A percentile compares a stretch with the other conserved stretches of the same genome.
Conservation (phyloP, 176 grass and related monocot species). For the Cymbopogon citratus region DNA sequence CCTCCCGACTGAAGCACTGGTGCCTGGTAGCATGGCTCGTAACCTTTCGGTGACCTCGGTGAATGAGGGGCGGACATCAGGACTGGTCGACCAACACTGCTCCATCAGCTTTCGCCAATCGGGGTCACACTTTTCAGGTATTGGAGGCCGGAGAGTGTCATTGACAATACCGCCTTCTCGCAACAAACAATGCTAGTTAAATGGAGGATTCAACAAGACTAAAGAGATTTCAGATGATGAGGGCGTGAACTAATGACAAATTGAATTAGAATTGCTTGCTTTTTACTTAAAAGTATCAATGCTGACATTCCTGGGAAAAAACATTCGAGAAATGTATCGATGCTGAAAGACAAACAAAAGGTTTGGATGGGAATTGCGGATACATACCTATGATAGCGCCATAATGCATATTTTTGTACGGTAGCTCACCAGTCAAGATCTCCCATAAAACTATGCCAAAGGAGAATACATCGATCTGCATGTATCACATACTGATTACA, state of each 20-base stretch:
- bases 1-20: constrained; percentile 42
- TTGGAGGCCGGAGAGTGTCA: constrained; percentile 77
- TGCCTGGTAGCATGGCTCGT: constrained; percentile 63
- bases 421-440: constrained; percentile 88
- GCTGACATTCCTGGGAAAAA: background rate
- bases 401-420: constrained; percentile 92
- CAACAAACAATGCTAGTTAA: constrained; percentile 29
- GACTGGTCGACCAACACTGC: constrained; percentile 70
- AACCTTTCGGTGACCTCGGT: constrained; percentile 65
- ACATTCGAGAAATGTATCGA: background rate
- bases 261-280: background rate
- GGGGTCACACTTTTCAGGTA: constrained; percentile 63
- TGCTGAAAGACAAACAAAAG: background rate
- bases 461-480: constrained; percentile 93
- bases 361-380: background rate
- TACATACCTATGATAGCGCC: constrained; percentile 86
- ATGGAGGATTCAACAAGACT: background rate
- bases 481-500: background rate
- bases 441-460: constrained; percentile 96
- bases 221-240: background rate
- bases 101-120: constrained; percentile 85
- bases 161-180: constrained; percentile 81
- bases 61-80: constrained; percentile 67
- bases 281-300: background rate
- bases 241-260: background rate